Conservation (phyloP, 768 basidiomycete genomes). For the Chalciporus chontae region DNA sequence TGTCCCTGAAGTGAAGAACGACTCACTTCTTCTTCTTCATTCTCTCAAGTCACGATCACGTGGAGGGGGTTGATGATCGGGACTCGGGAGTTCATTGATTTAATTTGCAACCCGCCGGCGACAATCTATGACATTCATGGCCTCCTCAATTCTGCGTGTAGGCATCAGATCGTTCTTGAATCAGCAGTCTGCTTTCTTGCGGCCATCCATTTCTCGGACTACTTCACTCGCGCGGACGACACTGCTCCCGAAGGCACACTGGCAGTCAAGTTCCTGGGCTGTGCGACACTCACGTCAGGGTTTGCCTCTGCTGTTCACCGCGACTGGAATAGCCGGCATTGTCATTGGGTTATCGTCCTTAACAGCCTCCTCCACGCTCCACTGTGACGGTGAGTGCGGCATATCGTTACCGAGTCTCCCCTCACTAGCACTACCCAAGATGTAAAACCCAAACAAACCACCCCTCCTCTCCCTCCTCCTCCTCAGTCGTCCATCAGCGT, state of each 20-base stretch:
- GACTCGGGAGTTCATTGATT: not conserved
- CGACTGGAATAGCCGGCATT: conserved; percentile 37
- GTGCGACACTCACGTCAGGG: conserved; percentile 6
- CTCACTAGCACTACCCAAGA: conserved; percentile 11
- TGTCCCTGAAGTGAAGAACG: not conserved
- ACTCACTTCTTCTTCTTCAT: not conserved
- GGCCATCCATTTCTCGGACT: not conserved
- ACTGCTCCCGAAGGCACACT: not conserved
- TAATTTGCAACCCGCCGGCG: not conserved
- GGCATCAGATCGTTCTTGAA: conserved; percentile 13
- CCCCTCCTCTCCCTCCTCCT: conserved; percentile 36
- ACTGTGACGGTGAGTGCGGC: conserved; percentile 51
- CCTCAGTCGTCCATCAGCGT: conserved; percentile 73
- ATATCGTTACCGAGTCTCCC: not conserved
- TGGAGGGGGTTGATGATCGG: conserved; percentile 1
- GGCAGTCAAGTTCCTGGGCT: not conserved
- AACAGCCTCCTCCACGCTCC: conserved; percentile 31
- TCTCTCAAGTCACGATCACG: conserved; percentile 23
- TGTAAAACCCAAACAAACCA: conserved; percentile 6
- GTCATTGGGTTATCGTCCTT: conserved; percentile 44
- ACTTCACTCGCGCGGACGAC: conserved; percentile 3
- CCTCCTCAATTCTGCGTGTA: conserved; percentile 14
- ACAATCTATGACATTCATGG: conserved; percentile 5
- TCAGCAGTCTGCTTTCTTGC: conserved; percentile 2
- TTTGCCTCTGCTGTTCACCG: conserved; percentile 21